Evolutionary conservation across 2,329 filamentous ascomycete genomes (phyloP), one percentile per base, ranked within the genome.

Genomic region (Ophiostoma quercus): DNA sequence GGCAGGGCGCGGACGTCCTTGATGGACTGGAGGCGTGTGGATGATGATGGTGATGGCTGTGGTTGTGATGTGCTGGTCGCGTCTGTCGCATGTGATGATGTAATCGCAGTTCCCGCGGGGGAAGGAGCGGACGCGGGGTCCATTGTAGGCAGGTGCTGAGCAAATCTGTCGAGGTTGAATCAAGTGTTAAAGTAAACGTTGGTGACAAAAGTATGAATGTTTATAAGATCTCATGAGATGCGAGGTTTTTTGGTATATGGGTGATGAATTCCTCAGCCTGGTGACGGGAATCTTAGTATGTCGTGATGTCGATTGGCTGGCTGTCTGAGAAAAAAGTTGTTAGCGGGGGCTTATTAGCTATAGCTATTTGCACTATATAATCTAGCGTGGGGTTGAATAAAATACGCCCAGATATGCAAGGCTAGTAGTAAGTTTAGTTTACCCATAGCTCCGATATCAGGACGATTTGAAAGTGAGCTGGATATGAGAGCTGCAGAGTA

Each of bases 1-100:
- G 82, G 77, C 16, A 88, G 80, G 29, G 84, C 80, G 68, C 77
- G 75, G 74, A 87, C 67, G 16, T 67, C 71, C 54, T 57, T 66
- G 63, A 70, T 39, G 8, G 63, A 63, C n/a, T 67, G 67, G 16
- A 57, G 70, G 62, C 62, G 34, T 12, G 34, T 12, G 14, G 34
- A 22, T 41, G 9, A 11, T 7, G 22, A 54, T 29, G 51, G 68
- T 22, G 57, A 34, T 39, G 19, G 5, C n/a, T 65, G 60, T 65
- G 32, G 2, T 65, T 65, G 60, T 39, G n/a, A 39, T 65, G 60
- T 39, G 62, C 34, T 65, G 19, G 68, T 32, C 37, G 62, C 34
- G 3, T 51, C 37, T 32, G 69, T 9, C 12, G 54, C 29, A 63
- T 29, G 29, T 22, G 68, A 70, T 57, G 69, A 66, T 70, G 69